Conservation (phyloP, 805 yeast species). For the Metschnikowia aberdeeniae region DNA sequence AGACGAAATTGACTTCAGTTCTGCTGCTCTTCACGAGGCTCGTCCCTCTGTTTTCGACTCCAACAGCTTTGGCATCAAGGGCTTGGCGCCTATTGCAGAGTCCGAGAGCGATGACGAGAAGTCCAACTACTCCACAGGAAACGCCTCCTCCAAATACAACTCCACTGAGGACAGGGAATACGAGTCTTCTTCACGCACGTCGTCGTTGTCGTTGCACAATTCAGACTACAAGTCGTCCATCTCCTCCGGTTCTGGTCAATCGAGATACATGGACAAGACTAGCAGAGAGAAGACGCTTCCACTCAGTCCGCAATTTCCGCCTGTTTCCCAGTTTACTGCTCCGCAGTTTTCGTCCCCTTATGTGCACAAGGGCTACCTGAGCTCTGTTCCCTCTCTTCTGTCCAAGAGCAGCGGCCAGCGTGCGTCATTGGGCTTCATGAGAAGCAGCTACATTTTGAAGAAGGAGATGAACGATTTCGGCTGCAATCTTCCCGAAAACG, state of each 20-base stretch:
- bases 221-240: constrained; percentile 36
- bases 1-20: constrained; percentile 13
- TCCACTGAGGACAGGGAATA: constrained; percentile 19
- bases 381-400: constrained; percentile 15
- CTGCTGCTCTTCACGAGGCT: not conserved
- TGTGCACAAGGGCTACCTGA: constrained; percentile 10
- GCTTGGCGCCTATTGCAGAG: constrained; percentile 39
- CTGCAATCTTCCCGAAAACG: constrained; percentile 30
- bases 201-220: constrained; percentile 37
- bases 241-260: constrained; percentile 27
- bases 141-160: constrained; percentile 29
- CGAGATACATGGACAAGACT: constrained; percentile 7
- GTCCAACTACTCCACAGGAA: constrained; percentile 11
- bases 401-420: constrained; percentile 15
- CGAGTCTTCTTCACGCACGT: constrained; percentile 27
- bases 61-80: constrained; percentile 23
- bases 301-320: constrained; percentile 5
- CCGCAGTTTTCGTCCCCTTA: constrained; percentile 8
- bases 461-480: constrained; percentile 36
- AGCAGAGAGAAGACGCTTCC: constrained; percentile 8
- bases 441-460: constrained; percentile 39
- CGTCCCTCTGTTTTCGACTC: constrained; percentile 20
- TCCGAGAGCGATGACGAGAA: constrained; percentile 26
- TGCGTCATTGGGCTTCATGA: constrained; percentile 43
- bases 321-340: not conserved